Conservation (phyloP, 2,329 filamentous ascomycete species). For the Verticillium albo-atrum region DNA sequence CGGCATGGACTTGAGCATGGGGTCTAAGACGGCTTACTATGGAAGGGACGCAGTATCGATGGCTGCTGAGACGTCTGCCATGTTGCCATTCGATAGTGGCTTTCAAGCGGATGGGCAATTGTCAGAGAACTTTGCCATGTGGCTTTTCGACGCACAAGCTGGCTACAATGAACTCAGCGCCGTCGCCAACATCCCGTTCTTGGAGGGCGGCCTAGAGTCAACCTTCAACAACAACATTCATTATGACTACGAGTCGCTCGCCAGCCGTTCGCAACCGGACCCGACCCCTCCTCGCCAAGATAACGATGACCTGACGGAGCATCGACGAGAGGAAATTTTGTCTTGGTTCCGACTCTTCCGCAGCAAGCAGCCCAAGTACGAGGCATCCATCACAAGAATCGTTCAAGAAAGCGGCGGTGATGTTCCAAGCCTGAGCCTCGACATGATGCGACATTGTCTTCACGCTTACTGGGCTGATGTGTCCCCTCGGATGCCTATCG, state of each 20-base stretch:
- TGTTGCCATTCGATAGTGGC: conserved; percentile 27
- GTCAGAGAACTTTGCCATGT: conserved; percentile 42
- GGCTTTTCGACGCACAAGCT: conserved; percentile 45
- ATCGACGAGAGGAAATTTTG: conserved; percentile 39
- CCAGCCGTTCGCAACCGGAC: conserved; percentile 41
- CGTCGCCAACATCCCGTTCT: conserved; percentile 39
- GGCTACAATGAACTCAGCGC: conserved; percentile 34
- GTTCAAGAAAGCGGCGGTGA: conserved; percentile 37
- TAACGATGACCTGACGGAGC: conserved; percentile 39
- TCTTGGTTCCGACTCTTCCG: conserved; percentile 38
- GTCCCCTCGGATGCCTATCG: conserved; percentile 78
- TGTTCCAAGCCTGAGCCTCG: conserved; percentile 55
- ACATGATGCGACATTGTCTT: conserved; percentile 81
- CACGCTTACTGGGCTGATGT: conserved; percentile 86
- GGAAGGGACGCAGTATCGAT: conserved; percentile 17
- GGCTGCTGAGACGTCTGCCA: conserved; percentile 25
- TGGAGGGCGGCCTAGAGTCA: conserved; percentile 45
- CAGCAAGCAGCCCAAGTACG: conserved; percentile 35
- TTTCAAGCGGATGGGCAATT: conserved; percentile 29
- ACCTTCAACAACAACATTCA: conserved; percentile 46
- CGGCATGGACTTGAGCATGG: conserved; percentile 24
- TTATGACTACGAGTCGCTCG: conserved; percentile 46
- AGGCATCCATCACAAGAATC: conserved; percentile 22
- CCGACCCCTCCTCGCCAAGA: conserved; percentile 35
- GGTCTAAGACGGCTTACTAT: conserved; percentile 22